Evolutionary conservation across 169 alveolate genomes (phyloP).

Genomic region (Babesia gibsoni): DNA sequence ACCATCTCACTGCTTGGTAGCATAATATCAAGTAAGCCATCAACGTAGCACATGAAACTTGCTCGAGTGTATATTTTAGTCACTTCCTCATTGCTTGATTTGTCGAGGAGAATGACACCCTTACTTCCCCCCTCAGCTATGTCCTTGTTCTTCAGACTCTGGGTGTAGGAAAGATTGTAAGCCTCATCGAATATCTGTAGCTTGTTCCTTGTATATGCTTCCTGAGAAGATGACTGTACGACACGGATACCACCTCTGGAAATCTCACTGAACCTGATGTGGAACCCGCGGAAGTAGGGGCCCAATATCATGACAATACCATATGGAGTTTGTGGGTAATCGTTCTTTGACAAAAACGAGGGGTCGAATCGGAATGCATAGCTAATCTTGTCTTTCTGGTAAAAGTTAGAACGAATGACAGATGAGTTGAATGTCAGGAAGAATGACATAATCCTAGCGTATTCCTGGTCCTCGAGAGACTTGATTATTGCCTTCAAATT

Average conservation of each 20-base stretch:
- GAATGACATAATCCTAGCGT: conserved; percentile 63
- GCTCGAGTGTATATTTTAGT: conserved; percentile 43
- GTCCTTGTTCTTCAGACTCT: conserved; percentile 79
- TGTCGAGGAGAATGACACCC: conserved; percentile 78
- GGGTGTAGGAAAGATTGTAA: conserved; percentile 78
- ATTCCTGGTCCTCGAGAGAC: conserved; percentile 69
- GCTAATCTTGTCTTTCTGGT: conserved; percentile 62
- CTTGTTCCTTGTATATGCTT: conserved; percentile 72
- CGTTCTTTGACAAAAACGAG: conserved; percentile 59
- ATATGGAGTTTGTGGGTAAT: conserved; percentile 71
- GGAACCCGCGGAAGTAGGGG: conserved; percentile 80
- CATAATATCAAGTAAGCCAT: conserved; percentile 60
- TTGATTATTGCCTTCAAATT: conserved; percentile 43
- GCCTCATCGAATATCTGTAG: conserved; percentile 78
- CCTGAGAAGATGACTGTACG: conserved; percentile 73
- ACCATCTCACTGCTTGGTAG: conserved; percentile 62
- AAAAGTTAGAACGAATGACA: conserved; percentile 74
- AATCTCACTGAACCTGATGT: conserved; percentile 74
- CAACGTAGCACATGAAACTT: conserved; percentile 73
- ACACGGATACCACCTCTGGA: conserved; percentile 83
- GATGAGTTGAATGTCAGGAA: conserved; percentile 68
- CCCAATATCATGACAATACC: conserved; percentile 76
- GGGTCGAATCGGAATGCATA: conserved; percentile 72
- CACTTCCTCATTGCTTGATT: conserved; percentile 21
- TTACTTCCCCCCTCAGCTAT: conserved; percentile 84